Evolutionary conservation across 2,329 filamentous ascomycete species (phyloP).

Genomic region (Apiospora hydei): DNA sequence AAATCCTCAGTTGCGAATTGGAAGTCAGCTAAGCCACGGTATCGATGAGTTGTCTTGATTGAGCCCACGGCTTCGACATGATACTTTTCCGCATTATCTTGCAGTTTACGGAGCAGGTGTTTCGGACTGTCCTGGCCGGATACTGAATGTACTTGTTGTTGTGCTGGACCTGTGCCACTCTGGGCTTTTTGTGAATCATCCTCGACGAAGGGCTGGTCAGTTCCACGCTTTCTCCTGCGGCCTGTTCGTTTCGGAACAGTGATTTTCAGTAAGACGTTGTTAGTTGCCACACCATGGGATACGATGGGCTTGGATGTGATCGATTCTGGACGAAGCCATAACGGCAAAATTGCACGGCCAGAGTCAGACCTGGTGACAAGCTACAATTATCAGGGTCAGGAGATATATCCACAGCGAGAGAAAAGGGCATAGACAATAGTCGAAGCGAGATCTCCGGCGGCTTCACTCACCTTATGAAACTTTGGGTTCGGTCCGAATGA

Average conservation of each 20-base stretch:
- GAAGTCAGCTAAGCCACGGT: conserved; percentile 85
- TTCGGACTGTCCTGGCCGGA: conserved; percentile 60
- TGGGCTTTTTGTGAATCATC: conserved; percentile 45
- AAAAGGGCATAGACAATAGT: background rate
- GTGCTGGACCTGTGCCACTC: conserved; percentile 29
- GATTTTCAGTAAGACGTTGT: conserved; percentile 86
- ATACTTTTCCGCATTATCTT: conserved; percentile 74
- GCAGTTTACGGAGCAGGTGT: conserved; percentile 67
- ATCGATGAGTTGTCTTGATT: conserved; percentile 84
- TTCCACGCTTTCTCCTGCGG: conserved; percentile 83
- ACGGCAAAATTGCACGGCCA: conserved; percentile 58
- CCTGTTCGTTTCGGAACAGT: conserved; percentile 88
- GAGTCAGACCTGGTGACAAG: conserved; percentile 17
- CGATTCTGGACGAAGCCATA: conserved; percentile 84
- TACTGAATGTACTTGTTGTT: conserved; percentile 49
- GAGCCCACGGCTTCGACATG: conserved; percentile 73
- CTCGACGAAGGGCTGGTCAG: conserved; percentile 68
- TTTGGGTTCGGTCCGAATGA: conserved; percentile 49
- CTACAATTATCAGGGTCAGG: background rate
- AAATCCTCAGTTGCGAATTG: conserved; percentile 77
- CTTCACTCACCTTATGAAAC: conserved; percentile 44
- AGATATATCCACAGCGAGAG: background rate
- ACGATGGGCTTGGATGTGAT: conserved; percentile 79
- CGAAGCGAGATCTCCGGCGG: background rate
- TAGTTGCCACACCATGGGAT: conserved; percentile 77